Evolutionary conservation across 352 stramenopile genomes (phyloP), one percentile per base, ranked within the genome.

Genomic region (Globisporangium ultimum): DNA sequence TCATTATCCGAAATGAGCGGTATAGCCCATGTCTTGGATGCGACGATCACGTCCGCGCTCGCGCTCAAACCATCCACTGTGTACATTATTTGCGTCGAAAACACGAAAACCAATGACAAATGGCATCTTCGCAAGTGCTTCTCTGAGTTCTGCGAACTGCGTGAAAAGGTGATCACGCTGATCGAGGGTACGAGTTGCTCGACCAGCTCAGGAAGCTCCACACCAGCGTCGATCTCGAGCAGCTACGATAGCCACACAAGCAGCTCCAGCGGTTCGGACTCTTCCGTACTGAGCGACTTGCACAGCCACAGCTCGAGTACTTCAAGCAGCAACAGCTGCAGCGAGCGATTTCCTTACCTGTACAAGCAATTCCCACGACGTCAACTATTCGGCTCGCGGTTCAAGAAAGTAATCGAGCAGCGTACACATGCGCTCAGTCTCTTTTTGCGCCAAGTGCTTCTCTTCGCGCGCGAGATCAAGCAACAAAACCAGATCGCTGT

Each of bases 81-180:
- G 22, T 92, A 92, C 70, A 76, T 89, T 18, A 50, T 92, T 24
- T 69, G 72, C 13, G 71, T 90, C 28, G 76, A 87, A 49, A 80
- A 87, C 64, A 59, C 56, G 18, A 60, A 71, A 48, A 80, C 58
- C 10, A 55, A 58, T 32, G 51, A 72, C 45, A 73, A 67, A 51
- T 91, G 82, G 82, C 79, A 88, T 59, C 57, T 89, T 24, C 78
- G 75, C 40, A 78, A 82, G 14, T 89, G 80, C 59, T 91, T 91
- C 53, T 78, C 78, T 22, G 82, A 91, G 45, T 91, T 91, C 52
- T 84, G 76, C 38, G 82, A 89, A 59, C 58, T 91, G 49, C 78
- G 79, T 41, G 82, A 89, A 32, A 81, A 86, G 46, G 72, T 91
- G 55, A 55, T 89, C 38, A 65, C 70, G 3, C 67, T 88, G 18